Evolutionary conservation across 495 filamentous ascomycete species (phyloP), one percentile per base, ranked within the genome.

Genomic region (Lasiosphaeriaceae sp.): DNA sequence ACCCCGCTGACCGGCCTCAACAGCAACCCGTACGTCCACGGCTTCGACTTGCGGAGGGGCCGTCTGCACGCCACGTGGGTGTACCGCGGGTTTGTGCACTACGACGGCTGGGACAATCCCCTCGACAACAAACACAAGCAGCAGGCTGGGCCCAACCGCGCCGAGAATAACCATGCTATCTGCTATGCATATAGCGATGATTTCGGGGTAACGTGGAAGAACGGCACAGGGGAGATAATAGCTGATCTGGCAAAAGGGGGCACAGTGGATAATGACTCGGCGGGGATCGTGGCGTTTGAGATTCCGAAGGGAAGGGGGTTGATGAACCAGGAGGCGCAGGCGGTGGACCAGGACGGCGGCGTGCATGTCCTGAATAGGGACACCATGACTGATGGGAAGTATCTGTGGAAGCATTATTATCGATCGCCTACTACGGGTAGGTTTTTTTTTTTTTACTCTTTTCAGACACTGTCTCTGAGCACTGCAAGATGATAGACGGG

Each of bases 21-120:
- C 11, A 78, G 75, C 56, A 80, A 77, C 59, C 75, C 77, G 17
- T 80, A 80, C 57, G 72, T 78, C 55, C 71, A 80, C 66, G 77
- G 74, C 3, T 59, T 79, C 2, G 20, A 37, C 39, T 60, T 61
- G 24, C 64, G 65, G 41, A 4, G 49, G 55, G 58, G 55, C 6
- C 54, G 60, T 6, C 66, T 80, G 17, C 68, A 78, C 56, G 65
- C 69, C 22, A 78, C 75, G 2, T 78, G 76, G 77, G 76, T 77
- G 9, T 80, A 77, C 63, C 66, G 77, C 0, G 77, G 58, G 4
- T 75, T 76, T 51, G 71, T 77, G 31, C 41, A 53, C 31, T 77
- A 77, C 64, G 56, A 60, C 0, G 74, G 74, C 1, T 77, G 74
- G 72, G 71, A 77, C 57, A 72, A 77, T 54, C 71, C 62, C 11